These are phyloP conservation scores for Pseudoscleropodium purum DNA, from an alignment of 225 moss, liverwort and hornwort species.

Conservation along the genomic window DNA sequence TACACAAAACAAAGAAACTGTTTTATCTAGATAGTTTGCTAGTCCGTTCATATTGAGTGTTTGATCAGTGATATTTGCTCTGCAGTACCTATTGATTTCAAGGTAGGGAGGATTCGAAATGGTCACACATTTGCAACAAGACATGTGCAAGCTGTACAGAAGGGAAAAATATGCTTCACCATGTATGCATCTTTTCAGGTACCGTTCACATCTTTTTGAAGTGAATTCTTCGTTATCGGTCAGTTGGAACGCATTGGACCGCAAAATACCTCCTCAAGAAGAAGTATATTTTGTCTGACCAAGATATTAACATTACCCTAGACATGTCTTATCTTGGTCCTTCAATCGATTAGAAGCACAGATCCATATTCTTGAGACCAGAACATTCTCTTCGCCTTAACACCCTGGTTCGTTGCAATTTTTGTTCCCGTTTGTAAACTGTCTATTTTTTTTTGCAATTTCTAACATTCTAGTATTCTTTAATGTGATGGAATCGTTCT, in stretches of 20 bases:
- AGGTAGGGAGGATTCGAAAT: slow-evolving; percentile 60
- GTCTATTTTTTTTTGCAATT: not conserved
- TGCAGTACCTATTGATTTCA: slow-evolving; percentile 52
- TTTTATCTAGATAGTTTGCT: not conserved
- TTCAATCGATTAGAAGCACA: not conserved
- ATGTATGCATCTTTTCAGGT: slow-evolving; percentile 86
- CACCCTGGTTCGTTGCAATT: not conserved
- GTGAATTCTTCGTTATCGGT: not conserved
- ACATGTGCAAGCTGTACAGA: slow-evolving; percentile 66
- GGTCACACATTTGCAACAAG: slow-evolving; percentile 64
- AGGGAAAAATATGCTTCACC: slow-evolving; percentile 50
- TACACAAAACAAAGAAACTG: not conserved
- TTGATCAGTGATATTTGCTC: not conserved
- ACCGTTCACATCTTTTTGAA: not conserved
- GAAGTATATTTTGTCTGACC: not conserved
- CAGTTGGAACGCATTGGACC: not conserved
- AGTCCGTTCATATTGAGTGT: not conserved
- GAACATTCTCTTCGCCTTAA: not conserved
- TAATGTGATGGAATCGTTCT: not conserved
- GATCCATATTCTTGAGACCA: not conserved
- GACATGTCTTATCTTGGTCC: not conserved
- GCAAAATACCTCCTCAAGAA: not conserved
- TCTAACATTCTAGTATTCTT: not conserved
- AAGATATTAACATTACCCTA: not conserved
- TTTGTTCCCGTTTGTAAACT: not conserved